These are phyloP conservation scores for Zasmidium citrigriseum DNA, from an alignment of 2,329 filamentous ascomycete species.

Conservation along the genomic window DNA sequence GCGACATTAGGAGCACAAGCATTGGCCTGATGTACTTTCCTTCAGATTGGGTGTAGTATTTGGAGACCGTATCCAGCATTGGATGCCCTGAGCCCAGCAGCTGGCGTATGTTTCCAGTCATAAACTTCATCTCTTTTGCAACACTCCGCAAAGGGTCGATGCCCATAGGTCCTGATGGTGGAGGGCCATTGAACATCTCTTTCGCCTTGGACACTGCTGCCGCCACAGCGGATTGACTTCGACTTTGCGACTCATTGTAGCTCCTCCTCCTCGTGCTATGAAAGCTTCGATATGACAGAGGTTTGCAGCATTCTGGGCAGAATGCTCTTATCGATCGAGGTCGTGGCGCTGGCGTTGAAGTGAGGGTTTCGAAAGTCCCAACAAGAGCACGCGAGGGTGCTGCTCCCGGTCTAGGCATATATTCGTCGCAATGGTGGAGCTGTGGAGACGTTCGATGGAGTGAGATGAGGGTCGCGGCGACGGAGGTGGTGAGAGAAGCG, in stretches of 20 bases:
- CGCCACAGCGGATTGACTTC: slow-evolving; percentile 65
- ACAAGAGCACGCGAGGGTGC: slow-evolving; percentile 37
- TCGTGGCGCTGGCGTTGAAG: slow-evolving; percentile 20
- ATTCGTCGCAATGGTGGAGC: slow-evolving; percentile 13
- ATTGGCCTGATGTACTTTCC: slow-evolving; percentile 95
- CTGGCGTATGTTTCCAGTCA: slow-evolving; percentile 90
- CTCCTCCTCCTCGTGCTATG: slow-evolving; percentile 31
- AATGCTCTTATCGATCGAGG: slow-evolving; percentile 13
- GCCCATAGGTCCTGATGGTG: slow-evolving; percentile 66
- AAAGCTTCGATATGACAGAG: slow-evolving; percentile 28
- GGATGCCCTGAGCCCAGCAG: slow-evolving; percentile 94
- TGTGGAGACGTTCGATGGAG: background rate
- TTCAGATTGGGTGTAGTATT: slow-evolving; percentile 96
- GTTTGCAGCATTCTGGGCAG: slow-evolving; percentile 36
- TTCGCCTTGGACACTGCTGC: slow-evolving; percentile 69
- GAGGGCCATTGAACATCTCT: slow-evolving; percentile 70
- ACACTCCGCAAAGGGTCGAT: slow-evolving; percentile 88
- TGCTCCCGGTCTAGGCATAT: slow-evolving; percentile 35
- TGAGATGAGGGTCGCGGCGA: background rate
- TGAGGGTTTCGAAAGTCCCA: slow-evolving; percentile 28
- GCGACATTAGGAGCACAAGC: slow-evolving; percentile 93
- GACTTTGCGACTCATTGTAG: slow-evolving; percentile 40
- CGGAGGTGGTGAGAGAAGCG: background rate
- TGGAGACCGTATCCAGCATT: slow-evolving; percentile 88
- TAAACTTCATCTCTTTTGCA: slow-evolving; percentile 93